phyloP scores from a whole-genome alignment of 2,329 filamentous ascomycete genomes.

The Spiromastix sp. region DNA sequence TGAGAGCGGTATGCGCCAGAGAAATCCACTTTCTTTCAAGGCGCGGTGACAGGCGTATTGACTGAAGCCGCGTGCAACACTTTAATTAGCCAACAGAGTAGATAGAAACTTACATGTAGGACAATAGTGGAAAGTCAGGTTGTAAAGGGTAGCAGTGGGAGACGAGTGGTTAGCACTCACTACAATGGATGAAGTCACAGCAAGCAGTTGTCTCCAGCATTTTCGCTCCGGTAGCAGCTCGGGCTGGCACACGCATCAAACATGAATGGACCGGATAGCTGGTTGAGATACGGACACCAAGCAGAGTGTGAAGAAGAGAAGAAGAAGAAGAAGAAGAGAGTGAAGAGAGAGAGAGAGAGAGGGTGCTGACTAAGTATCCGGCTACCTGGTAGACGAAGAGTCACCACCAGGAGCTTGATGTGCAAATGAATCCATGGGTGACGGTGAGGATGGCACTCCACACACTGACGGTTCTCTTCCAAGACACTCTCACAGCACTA shows the following conservation, averaged over 20 bases:
- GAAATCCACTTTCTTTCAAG: conserved; percentile 1
- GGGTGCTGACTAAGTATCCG: too few relatives aligned
- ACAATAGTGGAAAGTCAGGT: background rate
- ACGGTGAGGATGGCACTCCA: too few relatives aligned
- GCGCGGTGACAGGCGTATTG: conserved; percentile 2
- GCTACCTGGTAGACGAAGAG: too few relatives aligned
- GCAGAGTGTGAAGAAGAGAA: background rate
- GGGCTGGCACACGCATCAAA: conserved; percentile 8
- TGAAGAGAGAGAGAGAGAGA: background rate
- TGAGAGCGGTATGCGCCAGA: background rate
- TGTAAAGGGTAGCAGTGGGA: background rate
- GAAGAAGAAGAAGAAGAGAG: background rate
- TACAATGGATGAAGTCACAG: conserved; percentile 17
- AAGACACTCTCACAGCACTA: too few relatives aligned
- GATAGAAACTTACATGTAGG: background rate
- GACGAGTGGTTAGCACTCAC: conserved; percentile 16
- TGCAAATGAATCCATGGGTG: too few relatives aligned
- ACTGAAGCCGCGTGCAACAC: background rate
- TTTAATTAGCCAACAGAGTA: conserved; percentile 1
- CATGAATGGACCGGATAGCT: background rate
- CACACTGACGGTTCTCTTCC: too few relatives aligned
- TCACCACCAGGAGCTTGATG: too few relatives aligned
- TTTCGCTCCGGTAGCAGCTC: conserved; percentile 15
- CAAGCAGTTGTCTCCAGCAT: conserved; percentile 22
- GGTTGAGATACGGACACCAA: background rate